Evolutionary conservation across 805 yeast genomes (phyloP), one percentile per base, ranked within the genome.

Genomic region (Hanseniaspora nectarophila): DNA sequence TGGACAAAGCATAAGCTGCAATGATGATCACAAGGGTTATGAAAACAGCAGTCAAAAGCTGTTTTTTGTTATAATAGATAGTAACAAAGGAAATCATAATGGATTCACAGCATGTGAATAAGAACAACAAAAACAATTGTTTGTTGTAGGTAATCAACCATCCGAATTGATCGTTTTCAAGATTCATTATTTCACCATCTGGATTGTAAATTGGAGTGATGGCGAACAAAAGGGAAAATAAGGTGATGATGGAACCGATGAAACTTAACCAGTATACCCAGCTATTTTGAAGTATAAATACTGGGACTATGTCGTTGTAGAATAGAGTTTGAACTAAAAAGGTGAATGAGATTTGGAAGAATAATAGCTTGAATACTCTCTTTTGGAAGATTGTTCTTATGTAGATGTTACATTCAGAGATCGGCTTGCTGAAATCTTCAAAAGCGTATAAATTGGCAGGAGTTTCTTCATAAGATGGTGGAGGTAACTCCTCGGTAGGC

Each of bases 1-100:
- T 69, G 5, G 95, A 89, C 66, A 86, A 82, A 15, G 76, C 38
- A 0, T 94, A 79, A 45, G 87, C 77, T 0, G 92, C 94, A n/a
- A 78, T 66, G 56, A 88, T 86, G 5, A 87, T 75, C 9, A 84
- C 65, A 12, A 75, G 63, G 0, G 95, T 86, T 47, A 87, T 73
- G 40, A 78, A 62, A 23, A 85, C 68, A 0, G 95, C 95, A 60
- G 83, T 81, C 21, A 85, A 61, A 1, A 88, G 80, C 9, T 82
- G 71, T 9, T 71, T 72, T 1, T 85, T 70, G 55, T 85, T 85
- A 53, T 76, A 77, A 37, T 78, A 62, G 10, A 86, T 69, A 37
- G 88, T 77, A 2, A 77, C 74, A 37, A 82, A 68, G 2, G 94
- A 92, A 21, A 88, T 69, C 10, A 78, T 72, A 61, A 82, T 83